These are phyloP conservation scores for Lavandula angustifolia DNA, from an alignment of 257 asterid genomes.

Conservation along the genomic window DNA sequence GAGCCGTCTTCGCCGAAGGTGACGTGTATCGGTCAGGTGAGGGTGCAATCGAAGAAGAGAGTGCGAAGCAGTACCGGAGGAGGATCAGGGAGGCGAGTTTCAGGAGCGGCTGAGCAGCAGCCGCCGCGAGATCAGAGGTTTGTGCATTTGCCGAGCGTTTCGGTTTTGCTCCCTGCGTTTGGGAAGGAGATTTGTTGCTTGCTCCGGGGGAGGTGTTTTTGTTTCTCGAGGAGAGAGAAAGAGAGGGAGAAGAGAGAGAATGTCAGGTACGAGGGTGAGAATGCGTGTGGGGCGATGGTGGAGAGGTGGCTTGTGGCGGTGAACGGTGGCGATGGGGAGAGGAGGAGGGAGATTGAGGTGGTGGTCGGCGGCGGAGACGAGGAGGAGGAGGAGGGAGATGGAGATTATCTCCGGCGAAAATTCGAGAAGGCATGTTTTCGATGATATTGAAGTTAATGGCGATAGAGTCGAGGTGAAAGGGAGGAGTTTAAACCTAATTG, in stretches of 20 bases:
- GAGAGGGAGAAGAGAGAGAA: conserved; percentile 3
- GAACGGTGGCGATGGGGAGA: conserved; percentile 64
- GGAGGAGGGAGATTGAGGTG: conserved; percentile 72
- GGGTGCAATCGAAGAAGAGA: conserved; percentile 78
- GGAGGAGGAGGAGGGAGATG: conserved; percentile 25
- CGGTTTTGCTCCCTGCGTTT: conserved; percentile 64
- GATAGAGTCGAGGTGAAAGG: conserved; percentile 50
- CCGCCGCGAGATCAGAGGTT: conserved; percentile 66
- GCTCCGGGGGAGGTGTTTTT: conserved; percentile 68
- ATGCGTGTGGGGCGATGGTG: conserved; percentile 66
- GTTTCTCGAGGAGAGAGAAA: conserved; percentile 46
- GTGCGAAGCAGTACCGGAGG: conserved; percentile 60
- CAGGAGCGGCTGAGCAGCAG: conserved; percentile 51
- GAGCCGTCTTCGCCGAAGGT: conserved; percentile 92
- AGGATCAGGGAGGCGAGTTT: conserved; percentile 63
- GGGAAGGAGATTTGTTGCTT: conserved; percentile 79
- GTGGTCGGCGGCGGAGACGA: conserved; percentile 74
- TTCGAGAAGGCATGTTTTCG: conserved; percentile 85
- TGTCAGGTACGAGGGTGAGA: conserved; percentile 26
- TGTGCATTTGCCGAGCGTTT: conserved; percentile 74
- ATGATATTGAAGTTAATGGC: conserved; percentile 71
- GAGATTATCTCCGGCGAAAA: conserved; percentile 44
- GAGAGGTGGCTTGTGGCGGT: conserved; percentile 83
- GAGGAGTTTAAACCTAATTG: conserved; percentile 1
- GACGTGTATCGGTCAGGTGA: conserved; percentile 86